Evolutionary conservation across 306 rosid species (phyloP).

Genomic region (Potentilla sterilis): DNA sequence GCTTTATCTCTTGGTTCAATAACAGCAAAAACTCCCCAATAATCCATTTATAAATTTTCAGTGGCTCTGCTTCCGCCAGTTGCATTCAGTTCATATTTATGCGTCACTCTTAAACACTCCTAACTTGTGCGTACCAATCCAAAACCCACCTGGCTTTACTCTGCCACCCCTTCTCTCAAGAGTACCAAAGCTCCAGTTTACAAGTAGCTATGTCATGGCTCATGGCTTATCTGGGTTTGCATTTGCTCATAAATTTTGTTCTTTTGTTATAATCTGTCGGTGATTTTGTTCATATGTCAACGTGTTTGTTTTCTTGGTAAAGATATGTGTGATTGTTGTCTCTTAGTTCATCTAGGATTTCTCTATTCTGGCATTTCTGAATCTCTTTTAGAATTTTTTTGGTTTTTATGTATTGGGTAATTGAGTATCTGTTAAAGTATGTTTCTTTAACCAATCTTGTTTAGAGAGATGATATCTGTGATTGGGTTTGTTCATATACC

Average conservation of each 20-base stretch:
- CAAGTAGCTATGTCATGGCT: conserved; percentile 29
- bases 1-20: too few relatives aligned
- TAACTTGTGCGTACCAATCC: conserved; percentile 5
- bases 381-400: neutral
- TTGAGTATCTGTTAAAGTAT: neutral
- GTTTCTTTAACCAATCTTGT: conserved; percentile 11
- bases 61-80: conserved; percentile 72
- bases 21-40: too few relatives aligned
- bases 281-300: neutral
- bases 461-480: conserved; percentile 1
- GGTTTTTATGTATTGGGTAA: neutral
- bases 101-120: neutral
- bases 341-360: neutral
- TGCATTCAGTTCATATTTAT: conserved; percentile 10
- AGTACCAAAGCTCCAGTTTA: conserved; percentile 14
- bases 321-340: neutral
- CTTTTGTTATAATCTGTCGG: neutral
- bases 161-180: neutral
- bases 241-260: conserved; percentile 17
- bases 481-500: neutral
- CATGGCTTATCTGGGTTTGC: neutral
- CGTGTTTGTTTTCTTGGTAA: neutral
- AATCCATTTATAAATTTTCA: conserved; percentile 37
- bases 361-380: neutral
- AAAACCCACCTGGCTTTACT: conserved; percentile 23